A percentile compares a stretch with the other conserved stretches of the same genome.
Conservation (phyloP, 345 rosid genomes). For the Salix viminalis region DNA sequence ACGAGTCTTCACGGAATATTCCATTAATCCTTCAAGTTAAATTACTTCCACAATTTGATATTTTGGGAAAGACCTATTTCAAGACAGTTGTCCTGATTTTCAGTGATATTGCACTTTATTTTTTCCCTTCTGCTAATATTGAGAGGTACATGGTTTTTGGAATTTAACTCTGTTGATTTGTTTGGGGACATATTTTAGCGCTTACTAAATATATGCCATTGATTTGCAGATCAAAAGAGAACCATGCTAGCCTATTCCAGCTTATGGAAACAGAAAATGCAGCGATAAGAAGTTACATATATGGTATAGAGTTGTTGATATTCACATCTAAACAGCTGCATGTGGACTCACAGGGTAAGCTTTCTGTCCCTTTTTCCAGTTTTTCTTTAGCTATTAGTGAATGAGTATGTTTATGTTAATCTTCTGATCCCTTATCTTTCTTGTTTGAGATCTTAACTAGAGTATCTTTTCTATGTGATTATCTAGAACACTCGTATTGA, state of each 20-base stretch:
- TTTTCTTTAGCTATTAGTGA: neutral
- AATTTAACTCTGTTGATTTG: neutral
- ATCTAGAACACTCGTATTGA: neutral
- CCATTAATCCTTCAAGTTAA: slow-evolving; percentile 43
- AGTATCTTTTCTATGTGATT: neutral
- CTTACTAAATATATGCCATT: neutral
- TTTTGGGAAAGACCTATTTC: slow-evolving; percentile 26
- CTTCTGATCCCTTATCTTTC: neutral
- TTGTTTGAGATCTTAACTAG: neutral
- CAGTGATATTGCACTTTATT: slow-evolving; percentile 43
- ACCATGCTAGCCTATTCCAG: slow-evolving; percentile 25
- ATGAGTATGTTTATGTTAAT: neutral
- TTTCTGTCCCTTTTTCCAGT: neutral
- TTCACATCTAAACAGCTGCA: slow-evolving; percentile 54
- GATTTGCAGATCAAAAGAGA: slow-evolving; percentile 29
- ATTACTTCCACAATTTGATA: slow-evolving; percentile 34
- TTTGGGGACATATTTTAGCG: neutral
- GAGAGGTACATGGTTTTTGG: slow-evolving; percentile 39
- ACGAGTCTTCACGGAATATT: slow-evolving; percentile 35
- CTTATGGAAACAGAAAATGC: slow-evolving; percentile 35
- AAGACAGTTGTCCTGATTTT: slow-evolving; percentile 36
- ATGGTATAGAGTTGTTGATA: slow-evolving; percentile 52
- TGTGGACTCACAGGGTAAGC: slow-evolving; percentile 39
- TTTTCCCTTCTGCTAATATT: slow-evolving; percentile 41
- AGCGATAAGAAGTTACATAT: slow-evolving; percentile 38